Evolutionary conservation across 2,329 filamentous ascomycete species (phyloP), one percentile per base, ranked within the genome.

Genomic region (Capronia coronata): DNA sequence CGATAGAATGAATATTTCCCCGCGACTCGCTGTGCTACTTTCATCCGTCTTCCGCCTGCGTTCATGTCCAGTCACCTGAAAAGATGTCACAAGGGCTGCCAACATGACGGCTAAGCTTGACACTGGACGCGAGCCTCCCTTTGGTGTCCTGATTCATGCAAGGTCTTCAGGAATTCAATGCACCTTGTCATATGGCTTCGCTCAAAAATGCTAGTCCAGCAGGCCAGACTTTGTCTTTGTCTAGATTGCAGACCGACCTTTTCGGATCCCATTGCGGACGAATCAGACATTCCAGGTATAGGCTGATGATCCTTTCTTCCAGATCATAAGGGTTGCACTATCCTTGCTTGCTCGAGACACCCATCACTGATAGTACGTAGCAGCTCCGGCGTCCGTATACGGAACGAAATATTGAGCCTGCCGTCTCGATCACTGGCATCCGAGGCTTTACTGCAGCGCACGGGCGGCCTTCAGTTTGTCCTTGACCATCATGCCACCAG

Each of bases 111-210:
- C 21, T 9, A 23, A 23, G 4, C 7, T 6, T 37, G 7, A 37
- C 34, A 34, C 14, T 34, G 6, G n/a, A n/a, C n/a, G n/a, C n/a
- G n/a, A n/a, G n/a, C n/a, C n/a, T n/a, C n/a, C n/a, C n/a, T 30
- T 25, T 30, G 35, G 16, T 43, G 30, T 37, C 42, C 37, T 41
- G 22, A 22, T 35, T 46, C 42, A 51, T 46, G 48, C 43, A 51
- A 46, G 48, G 48, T 43, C 23, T 42, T 30, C 21, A 43, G 11
- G 19, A 23, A 27, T 41, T 13, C 38, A 25, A 11, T 18, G 14
- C 34, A 19, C 34, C 14, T 37, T 37, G 34, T 37, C 16, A 18
- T 16, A 43, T 43, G 19, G 10, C 27, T 29, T 16, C n/a, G 22
- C 13, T 29, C n/a, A 29, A 27, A 41, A 13, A 27, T 18, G 34